Conservation (phyloP, 805 yeast genomes). For the Pichia deserticola region DNA sequence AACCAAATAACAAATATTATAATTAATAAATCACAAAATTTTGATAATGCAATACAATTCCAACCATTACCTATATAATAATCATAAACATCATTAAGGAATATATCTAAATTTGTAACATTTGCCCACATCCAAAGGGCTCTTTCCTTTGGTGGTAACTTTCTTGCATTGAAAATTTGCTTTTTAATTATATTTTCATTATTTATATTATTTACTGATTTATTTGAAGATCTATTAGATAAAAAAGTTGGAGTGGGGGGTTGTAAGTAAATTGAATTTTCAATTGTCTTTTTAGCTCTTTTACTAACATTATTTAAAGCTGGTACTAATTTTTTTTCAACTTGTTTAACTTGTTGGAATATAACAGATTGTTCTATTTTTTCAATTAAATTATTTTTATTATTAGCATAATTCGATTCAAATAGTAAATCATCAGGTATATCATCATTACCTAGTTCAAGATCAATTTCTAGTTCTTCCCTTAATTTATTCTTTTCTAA, state of each 20-base stretch:
- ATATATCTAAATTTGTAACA: conserved; percentile 82
- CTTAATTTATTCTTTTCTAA: conserved; percentile 14
- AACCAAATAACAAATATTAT: conserved; percentile 73
- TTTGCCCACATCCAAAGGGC: conserved; percentile 97
- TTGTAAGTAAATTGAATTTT: conserved; percentile 6
- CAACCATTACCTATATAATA: conserved; percentile 85
- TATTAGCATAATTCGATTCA: neutral
- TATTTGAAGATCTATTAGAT: neutral
- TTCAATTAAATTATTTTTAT: neutral
- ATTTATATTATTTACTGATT: neutral
- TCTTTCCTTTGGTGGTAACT: conserved; percentile 57
- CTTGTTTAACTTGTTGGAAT: conserved; percentile 14
- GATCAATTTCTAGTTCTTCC: conserved; percentile 16
- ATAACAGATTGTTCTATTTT: conserved; percentile 14
- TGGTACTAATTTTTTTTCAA: conserved; percentile 17
- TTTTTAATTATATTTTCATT: neutral
- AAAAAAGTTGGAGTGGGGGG: conserved; percentile 11
- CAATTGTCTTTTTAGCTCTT: conserved; percentile 21
- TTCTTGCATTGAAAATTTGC: conserved; percentile 19
- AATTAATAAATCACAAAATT: conserved; percentile 61
- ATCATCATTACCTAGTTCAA: conserved; percentile 22
- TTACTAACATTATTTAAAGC: conserved; percentile 19
- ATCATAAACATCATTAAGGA: conserved; percentile 72
- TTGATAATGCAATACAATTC: conserved; percentile 63
- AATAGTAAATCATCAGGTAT: conserved; percentile 4